Evolutionary conservation across 441 rosid genomes (phyloP).

Genomic region (Erodium chrysanthum): DNA sequence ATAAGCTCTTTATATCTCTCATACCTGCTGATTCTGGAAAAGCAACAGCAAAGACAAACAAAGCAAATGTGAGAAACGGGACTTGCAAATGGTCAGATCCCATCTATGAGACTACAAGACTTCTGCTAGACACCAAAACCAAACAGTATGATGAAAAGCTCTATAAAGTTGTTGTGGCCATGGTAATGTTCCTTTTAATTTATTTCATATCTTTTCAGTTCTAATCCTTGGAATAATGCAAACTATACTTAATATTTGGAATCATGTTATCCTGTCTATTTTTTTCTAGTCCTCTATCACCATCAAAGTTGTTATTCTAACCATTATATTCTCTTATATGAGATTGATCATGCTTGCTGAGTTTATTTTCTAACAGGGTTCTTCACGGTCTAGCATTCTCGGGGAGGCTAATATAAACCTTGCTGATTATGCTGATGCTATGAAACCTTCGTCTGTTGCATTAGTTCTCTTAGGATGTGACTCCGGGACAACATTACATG

Average conservation of each 20-base stretch:
- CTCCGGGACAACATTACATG: conserved; percentile 83
- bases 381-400: conserved; percentile 80
- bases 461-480: conserved; percentile 82
- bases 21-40: conserved; percentile 88
- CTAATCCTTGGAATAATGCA: conserved; percentile 9
- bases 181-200: conserved; percentile 39
- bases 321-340: conserved; percentile 11
- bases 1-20: conserved; percentile 83
- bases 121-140: conserved; percentile 77
- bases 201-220: conserved; percentile 10
- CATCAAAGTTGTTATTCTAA: background rate
- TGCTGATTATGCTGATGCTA: conserved; percentile 86
- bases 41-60: conserved; percentile 85
- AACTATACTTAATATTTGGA: background rate
- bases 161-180: conserved; percentile 71
- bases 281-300: conserved; percentile 11
- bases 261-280: background rate
- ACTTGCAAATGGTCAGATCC: conserved; percentile 99
- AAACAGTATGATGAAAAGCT: conserved; percentile 78
- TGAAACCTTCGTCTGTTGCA: conserved; percentile 57
- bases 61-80: conserved; percentile 94
- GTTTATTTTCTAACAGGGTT: conserved; percentile 53
- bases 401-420: conserved; percentile 92
- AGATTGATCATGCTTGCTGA: conserved; percentile 19
- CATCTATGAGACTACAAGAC: conserved; percentile 90